Percentiles rank a stretch among this genome's conserved stretches.
These are phyloP conservation scores for Saccharomycopsis crataegensis DNA, from an alignment of 1,139 yeast genomes.

Conservation along the genomic window DNA sequence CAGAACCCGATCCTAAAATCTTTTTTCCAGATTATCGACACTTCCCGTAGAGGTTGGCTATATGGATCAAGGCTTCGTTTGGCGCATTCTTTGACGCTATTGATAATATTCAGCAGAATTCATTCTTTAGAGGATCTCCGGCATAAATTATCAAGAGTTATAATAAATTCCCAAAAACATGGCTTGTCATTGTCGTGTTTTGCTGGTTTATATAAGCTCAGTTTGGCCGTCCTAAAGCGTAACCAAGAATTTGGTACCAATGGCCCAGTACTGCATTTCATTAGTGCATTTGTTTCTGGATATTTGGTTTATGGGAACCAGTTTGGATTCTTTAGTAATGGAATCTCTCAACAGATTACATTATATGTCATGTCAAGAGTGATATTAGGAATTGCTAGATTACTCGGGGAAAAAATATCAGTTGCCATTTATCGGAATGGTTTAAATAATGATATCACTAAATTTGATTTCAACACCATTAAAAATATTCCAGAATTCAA, in stretches of 20 bases:
- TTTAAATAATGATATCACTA: neutral
- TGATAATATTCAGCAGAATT: slow-evolving; percentile 1
- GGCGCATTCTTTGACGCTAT: slow-evolving; percentile 15
- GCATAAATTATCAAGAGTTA: neutral
- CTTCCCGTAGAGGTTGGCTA: slow-evolving; percentile 12
- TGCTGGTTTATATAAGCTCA: slow-evolving; percentile 11
- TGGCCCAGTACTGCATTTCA: neutral
- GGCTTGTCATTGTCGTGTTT: slow-evolving; percentile 11
- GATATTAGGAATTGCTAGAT: slow-evolving; percentile 9
- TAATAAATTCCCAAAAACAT: slow-evolving; percentile 14
- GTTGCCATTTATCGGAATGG: neutral
- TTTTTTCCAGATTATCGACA: neutral
- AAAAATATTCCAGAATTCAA: neutral
- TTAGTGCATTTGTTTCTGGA: slow-evolving; percentile 10
- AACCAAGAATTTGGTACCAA: neutral
- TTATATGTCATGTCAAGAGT: slow-evolving; percentile 17
- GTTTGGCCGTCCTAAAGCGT: neutral
- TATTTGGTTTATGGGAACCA: slow-evolving; percentile 15
- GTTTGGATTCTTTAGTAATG: slow-evolving; percentile 9
- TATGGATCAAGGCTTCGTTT: slow-evolving; percentile 15
- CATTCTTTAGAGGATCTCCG: slow-evolving; percentile 1
- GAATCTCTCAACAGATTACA: slow-evolving; percentile 15
- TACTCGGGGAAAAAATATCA: slow-evolving; percentile 10
- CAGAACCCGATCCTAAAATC: too few species aligned
- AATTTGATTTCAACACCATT: neutral